Evolutionary conservation across 225 moss, liverwort and hornwort species (phyloP).

Genomic region (Thuidium tamariscinum): DNA sequence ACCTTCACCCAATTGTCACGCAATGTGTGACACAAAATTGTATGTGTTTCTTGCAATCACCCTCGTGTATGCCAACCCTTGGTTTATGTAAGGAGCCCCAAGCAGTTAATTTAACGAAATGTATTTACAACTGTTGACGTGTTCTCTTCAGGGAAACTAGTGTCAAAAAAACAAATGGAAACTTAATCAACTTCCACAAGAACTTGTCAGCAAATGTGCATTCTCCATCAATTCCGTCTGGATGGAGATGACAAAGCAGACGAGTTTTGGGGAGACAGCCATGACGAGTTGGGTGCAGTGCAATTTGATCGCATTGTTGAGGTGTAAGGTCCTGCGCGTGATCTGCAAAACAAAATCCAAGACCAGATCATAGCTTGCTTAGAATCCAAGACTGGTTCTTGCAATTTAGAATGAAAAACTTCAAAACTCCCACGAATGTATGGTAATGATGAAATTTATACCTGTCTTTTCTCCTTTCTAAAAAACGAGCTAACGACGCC

Average conservation of each 20-base stretch:
- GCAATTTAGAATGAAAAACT: background rate
- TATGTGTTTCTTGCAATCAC: background rate
- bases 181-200: background rate
- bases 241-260: background rate
- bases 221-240: background rate
- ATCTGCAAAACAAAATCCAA: background rate
- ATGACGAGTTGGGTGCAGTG: conserved; percentile 1
- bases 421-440: background rate
- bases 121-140: conserved; percentile 6
- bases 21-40: background rate
- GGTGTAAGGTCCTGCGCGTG: conserved; percentile 20
- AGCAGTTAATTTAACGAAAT: background rate
- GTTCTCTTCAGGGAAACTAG: background rate
- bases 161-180: background rate
- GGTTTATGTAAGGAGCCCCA: background rate
- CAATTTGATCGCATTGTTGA: background rate
- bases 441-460: background rate
- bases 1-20: background rate
- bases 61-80: background rate
- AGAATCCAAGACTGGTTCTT: background rate
- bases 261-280: background rate
- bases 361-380: background rate
- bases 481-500: conserved; percentile 70
- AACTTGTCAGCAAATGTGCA: background rate
- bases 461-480: conserved; percentile 92